Percentiles rank a stretch among this genome's conserved stretches.
phyloP scores from a whole-genome alignment of 2,329 filamentous ascomycete species.

The Penicillium verrucosum region DNA sequence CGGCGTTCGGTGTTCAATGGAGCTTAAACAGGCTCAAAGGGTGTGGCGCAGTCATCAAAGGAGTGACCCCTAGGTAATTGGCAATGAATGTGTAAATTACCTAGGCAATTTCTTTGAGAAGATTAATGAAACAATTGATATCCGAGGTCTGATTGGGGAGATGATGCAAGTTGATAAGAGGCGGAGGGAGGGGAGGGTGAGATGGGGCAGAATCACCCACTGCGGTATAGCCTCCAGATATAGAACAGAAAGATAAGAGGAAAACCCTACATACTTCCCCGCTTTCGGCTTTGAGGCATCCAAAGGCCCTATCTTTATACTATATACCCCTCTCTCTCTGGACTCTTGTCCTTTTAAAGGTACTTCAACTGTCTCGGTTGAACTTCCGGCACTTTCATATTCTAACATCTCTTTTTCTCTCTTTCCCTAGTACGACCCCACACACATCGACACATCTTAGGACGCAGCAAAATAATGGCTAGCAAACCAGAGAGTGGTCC shows the following conservation, averaged over 20 bases:
- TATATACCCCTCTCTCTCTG: neutral
- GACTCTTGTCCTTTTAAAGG: neutral
- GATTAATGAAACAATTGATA: neutral
- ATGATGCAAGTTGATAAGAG: constrained; percentile 10
- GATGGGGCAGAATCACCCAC: constrained; percentile 13
- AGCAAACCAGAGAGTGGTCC: constrained; percentile 31
- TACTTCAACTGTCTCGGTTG: neutral
- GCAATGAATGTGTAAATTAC: neutral
- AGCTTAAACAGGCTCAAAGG: constrained; percentile 1
- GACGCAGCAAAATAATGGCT: constrained; percentile 20
- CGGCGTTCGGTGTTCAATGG: neutral
- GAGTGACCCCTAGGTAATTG: neutral
- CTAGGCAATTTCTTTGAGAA: neutral
- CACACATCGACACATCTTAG: neutral
- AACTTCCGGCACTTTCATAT: neutral
- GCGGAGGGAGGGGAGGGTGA: neutral
- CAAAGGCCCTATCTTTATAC: neutral
- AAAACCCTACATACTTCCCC: constrained; percentile 14
- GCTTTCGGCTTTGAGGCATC: constrained; percentile 7
- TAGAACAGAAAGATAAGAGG: constrained; percentile 18
- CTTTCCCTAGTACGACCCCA: neutral
- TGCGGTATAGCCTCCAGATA: constrained; percentile 9
- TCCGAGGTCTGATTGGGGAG: neutral
- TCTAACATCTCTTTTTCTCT: neutral
- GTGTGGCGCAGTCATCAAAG: constrained; percentile 1